phyloP scores from a whole-genome alignment of 73 alveolate genomes.

The Urostyla sp. region DNA sequence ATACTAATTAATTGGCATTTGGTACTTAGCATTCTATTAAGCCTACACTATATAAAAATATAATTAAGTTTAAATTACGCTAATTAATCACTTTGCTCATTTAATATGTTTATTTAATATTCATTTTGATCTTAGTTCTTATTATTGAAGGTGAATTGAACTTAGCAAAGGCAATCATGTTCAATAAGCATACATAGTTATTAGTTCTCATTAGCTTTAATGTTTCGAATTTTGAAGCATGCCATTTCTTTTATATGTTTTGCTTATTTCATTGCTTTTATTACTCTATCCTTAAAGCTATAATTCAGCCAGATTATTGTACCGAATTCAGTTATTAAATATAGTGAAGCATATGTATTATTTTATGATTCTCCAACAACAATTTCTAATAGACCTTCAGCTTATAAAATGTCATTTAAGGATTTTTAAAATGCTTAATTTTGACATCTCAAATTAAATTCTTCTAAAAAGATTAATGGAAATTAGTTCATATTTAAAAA shows the following conservation, averaged over 20 bases:
- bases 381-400: conserved; percentile 18
- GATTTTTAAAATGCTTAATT: not conserved
- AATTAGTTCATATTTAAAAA: not conserved
- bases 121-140: not conserved
- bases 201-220: conserved; percentile 48
- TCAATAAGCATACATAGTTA: conserved; percentile 69
- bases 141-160: conserved; percentile 9
- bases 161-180: conserved; percentile 66
- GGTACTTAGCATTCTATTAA: conserved; percentile 58
- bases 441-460: conserved; percentile 9
- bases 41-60: conserved; percentile 38
- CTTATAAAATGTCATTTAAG: not conserved
- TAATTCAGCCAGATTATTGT: conserved; percentile 13
- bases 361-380: conserved; percentile 20
- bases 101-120: conserved; percentile 1
- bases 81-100: conserved; percentile 15
- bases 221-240: conserved; percentile 49
- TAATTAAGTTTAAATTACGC: conserved; percentile 14
- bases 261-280: conserved; percentile 19
- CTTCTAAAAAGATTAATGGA: conserved; percentile 5
- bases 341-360: not conserved
- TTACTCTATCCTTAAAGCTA: conserved; percentile 15
- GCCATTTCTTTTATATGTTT: conserved; percentile 58
- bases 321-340: conserved; percentile 40
- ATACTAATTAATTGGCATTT: conserved; percentile 39